Evolutionary conservation across 2,329 filamentous ascomycete species (phyloP), one percentile per base, ranked within the genome.

Genomic region (Fusarium torulosum): DNA sequence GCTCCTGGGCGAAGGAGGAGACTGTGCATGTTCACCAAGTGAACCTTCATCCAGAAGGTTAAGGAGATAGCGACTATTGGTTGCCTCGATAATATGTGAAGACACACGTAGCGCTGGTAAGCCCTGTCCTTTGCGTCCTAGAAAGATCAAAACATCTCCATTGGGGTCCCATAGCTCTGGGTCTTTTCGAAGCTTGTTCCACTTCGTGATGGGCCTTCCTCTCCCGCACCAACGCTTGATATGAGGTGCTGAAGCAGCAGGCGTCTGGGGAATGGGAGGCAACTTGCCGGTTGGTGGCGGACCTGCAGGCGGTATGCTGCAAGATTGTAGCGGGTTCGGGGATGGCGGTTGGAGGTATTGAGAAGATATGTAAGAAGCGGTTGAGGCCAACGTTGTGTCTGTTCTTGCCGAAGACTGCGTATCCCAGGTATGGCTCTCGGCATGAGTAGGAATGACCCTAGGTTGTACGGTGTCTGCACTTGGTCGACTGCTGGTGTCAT

Each of bases 141-240:
- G 81, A 71, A 83, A 89, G 3, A 89, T 80, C 11, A 89, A 76
- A 15, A 88, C 86, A 60, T 89, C 87, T 21, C 87, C 87, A 57
- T 86, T 85, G 0, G 83, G 82, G 67, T 88, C 85, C 86, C 86
- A 89, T 4, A 89, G 75, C 67, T 88, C 86, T 2, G 85, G 85
- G 47, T 89, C 86, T 71, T 87, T 86, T 11, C 84, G 80, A 4
- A 88, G 77, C 71, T 86, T 87, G 68, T 86, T 87, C 85, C 85
- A 88, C 29, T 81, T 78, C 50, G 84, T 81, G 1, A 83, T 79
- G 0, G 83, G 80, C 15, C 81, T 76, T 1, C 85, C 84, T 4
- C 76, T 79, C 0, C 85, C 85, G 14, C 83, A 77, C 85, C 85
- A 88, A 14, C 84, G 82, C 69, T 82, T 85, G 58, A 86, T 82